Base-by-base conservation (phyloP, 116 monocot species). In the Cymodocea nodosa region DNA sequence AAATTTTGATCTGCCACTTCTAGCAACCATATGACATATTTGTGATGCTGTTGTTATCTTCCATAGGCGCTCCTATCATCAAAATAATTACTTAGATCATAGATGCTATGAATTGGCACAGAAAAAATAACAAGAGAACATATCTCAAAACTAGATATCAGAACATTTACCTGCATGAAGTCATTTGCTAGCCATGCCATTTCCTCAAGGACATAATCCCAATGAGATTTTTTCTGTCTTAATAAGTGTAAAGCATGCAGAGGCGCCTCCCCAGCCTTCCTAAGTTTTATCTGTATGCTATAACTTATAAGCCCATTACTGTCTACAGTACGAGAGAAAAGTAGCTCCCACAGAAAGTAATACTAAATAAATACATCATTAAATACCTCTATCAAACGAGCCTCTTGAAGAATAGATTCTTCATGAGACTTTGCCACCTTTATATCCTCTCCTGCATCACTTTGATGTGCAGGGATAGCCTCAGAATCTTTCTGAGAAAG, bases 131-230 rank as follows among this genome's bases (percentile, higher is more conserved):
- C 15, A 35, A 63, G 40, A 50, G 22, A 65, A 24, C 13, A 23
- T 5, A 35, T 51, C 5, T 50, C 24, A 13, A 23, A 22, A 50
- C 15, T 50, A 48, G 25, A 37, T 55, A 65, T 10, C 18, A 3
- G 59, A 83, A 58, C 78, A 52, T 24, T 72, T 1, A 97, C 97
- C 91, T 97, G 97, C 80, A 78, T 84, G 59, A 97, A 97, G 69
- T 97, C 97, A 85, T 91, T 97, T 68, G 97, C 90, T 74, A 91
- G 76, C 97, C 97, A 97, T 70, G 80, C 68, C 97, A 97, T 97
- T 71, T 97, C 97, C 71, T 97, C 97, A 12, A 97, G 80, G 25
- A 97, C 91, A 88, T 87, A 97, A 68, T 97, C 87, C 97, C 97
- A 97, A 50, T 97, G 91, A 51, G 83, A 74, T 76, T 82, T 90